Evolutionary conservation across 2,329 filamentous ascomycete species (phyloP).

Genomic region (Pseudocercospora musae): DNA sequence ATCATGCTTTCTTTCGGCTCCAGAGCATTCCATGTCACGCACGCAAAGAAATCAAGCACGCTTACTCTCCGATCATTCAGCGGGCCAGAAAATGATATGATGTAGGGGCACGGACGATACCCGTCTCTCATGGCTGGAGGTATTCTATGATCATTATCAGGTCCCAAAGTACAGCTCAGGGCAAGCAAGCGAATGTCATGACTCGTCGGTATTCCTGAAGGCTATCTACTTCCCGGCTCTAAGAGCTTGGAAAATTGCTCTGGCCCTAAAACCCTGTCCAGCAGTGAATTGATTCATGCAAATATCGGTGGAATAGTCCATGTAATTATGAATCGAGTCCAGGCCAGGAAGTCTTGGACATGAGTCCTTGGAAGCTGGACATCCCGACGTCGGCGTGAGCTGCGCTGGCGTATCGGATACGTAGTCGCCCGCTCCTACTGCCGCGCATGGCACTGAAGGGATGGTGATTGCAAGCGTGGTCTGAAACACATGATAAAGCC

Average conservation of each 20-base stretch:
- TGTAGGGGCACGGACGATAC: no score
- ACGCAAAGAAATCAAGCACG: no score
- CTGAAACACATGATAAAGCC: constrained; percentile 43
- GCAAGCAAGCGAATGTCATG: no score
- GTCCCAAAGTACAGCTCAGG: no score
- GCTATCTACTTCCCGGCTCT: neutral
- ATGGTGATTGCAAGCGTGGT: constrained; percentile 1
- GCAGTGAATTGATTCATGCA: constrained; percentile 14
- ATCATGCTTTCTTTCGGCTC: no score
- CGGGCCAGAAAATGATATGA: no score
- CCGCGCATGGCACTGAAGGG: constrained; percentile 21
- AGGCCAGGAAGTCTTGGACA: constrained; percentile 44
- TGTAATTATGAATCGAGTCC: constrained; percentile 54
- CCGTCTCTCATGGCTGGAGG: no score
- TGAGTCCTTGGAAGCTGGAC: constrained; percentile 46
- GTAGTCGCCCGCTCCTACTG: constrained; percentile 41
- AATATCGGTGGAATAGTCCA: constrained; percentile 40
- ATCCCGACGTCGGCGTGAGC: constrained; percentile 45
- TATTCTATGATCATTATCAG: no score
- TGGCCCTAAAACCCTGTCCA: constrained; percentile 2
- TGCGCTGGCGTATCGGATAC: constrained; percentile 40
- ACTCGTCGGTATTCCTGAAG: no score
- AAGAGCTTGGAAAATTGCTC: neutral
- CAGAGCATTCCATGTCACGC: no score
- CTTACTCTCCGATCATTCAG: no score